These are phyloP conservation scores for Suhomyces yuchorum DNA, from an alignment of 1,139 yeast species.

Conservation along the genomic window DNA sequence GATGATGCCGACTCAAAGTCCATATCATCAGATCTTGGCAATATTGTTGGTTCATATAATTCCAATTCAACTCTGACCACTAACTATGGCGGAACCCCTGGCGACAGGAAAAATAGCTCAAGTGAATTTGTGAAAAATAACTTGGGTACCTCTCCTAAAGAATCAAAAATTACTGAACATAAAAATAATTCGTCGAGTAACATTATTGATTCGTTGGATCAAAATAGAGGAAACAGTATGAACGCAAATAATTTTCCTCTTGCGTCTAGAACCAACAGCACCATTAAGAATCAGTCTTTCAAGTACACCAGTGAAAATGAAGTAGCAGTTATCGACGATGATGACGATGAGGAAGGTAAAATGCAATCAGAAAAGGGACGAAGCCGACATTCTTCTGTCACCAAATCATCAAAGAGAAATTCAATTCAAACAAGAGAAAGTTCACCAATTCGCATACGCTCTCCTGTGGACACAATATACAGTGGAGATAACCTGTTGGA, in stretches of 20 bases:
- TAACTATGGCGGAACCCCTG: conserved; percentile 34
- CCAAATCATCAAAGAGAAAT: conserved; percentile 3
- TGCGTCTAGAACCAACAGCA: neutral
- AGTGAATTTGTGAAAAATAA: conserved; percentile 5
- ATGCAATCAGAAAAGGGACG: neutral
- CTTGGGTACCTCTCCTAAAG: conserved; percentile 9
- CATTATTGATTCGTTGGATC: conserved; percentile 29
- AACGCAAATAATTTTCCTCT: conserved; percentile 14
- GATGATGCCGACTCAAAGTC: conserved; percentile 30
- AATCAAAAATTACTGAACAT: conserved; percentile 9
- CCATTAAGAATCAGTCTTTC: neutral
- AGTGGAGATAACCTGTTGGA: conserved; percentile 9
- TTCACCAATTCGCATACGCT: conserved; percentile 16
- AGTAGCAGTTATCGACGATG: conserved; percentile 28
- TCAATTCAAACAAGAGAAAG: conserved; percentile 1
- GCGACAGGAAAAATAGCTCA: conserved; percentile 7
- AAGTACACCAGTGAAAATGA: conserved; percentile 23
- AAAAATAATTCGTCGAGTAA: conserved; percentile 23
- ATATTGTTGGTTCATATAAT: conserved; percentile 47
- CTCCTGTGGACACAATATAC: conserved; percentile 12
- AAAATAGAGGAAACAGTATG: conserved; percentile 25
- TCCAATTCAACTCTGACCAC: conserved; percentile 49
- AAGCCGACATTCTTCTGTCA: conserved; percentile 11
- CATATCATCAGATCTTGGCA: conserved; percentile 44
- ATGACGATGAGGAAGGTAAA: conserved; percentile 11